Percentiles rank a stretch among this genome's conserved stretches.
These are phyloP conservation scores for Leishmania tropica DNA, from an alignment of 208 protist species.

Conservation along the genomic window DNA sequence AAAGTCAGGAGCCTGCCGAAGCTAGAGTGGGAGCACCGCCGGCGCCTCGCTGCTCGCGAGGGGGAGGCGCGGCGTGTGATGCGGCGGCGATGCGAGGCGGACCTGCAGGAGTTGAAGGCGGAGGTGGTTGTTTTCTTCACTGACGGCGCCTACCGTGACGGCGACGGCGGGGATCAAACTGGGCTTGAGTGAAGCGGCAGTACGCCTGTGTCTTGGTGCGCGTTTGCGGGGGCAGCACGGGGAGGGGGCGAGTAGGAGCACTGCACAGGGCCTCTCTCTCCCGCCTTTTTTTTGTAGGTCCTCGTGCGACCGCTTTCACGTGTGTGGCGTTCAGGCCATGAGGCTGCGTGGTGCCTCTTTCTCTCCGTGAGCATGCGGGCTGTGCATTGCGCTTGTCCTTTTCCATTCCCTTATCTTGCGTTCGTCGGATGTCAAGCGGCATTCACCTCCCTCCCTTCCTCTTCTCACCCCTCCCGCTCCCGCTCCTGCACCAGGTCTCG, in stretches of 20 bases:
- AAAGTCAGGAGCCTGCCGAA: not conserved
- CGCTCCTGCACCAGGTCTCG: no score
- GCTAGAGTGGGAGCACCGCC: slow-evolving; percentile 5
- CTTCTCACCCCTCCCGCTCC: no score
- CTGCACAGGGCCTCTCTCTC: no score
- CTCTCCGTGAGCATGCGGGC: no score
- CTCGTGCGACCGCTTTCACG: no score
- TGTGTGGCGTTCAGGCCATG: no score
- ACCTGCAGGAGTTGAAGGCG: not conserved
- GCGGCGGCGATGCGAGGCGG: not conserved
- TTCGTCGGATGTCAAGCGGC: no score
- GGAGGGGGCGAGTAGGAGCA: not conserved
- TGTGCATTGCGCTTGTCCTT: not conserved
- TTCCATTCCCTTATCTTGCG: not conserved
- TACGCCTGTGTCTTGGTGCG: not conserved
- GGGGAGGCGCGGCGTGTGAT: slow-evolving; percentile 4
- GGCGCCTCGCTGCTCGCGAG: not conserved
- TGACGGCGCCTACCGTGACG: not conserved
- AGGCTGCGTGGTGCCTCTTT: no score
- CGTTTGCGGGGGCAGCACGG: no score
- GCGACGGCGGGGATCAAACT: not conserved
- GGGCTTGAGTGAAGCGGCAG: not conserved
- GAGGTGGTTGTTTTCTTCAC: not conserved
- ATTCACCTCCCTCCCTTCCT: no score
- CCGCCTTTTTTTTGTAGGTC: no score